Evolutionary conservation across 192 early-diverging fungal species (phyloP), one percentile per base, ranked within the genome.

Genomic region (Haplosporangium gracile): DNA sequence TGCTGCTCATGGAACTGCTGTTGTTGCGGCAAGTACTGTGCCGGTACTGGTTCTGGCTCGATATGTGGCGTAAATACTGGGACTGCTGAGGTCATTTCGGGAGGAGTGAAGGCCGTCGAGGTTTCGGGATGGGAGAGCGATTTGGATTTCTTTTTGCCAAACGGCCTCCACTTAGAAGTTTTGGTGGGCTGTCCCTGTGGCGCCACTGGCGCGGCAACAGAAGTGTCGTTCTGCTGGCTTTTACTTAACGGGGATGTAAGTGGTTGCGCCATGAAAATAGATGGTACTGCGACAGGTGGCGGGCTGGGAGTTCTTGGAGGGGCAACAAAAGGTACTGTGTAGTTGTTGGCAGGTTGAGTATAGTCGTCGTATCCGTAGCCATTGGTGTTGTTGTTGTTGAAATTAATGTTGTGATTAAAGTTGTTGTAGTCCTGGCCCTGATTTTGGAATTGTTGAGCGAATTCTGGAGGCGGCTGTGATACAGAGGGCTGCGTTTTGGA

Each of bases 131-230:
- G 32, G 2, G 84, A 86, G 39, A 86, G 45, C 13, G 84, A 86
- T 39, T 86, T 86, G 26, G 84, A 86, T 42, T 86, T 86, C 34
- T 86, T 86, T 40, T 86, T 86, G 24, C 84, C 79, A 70, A 86
- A 86, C 0, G 79, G 84, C 36, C 68, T 75, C 78, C 84, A 81
- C 70, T 81, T 81, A 13, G 84, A 86, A 29, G 78, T 77, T 32
- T 85, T 85, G 36, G 51, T n/a, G 11, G 78, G 13, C 49, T 68
- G 68, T 22, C 75, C 80, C 69, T 51, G 45, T 24, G 39, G 34
- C 15, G n/a, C n/a, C 20, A 22, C 70, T 71, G 70, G 70, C 11
- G 70, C 40, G 70, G 38, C 40, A 11, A 32, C 42, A 45, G 40
- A 38, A 9, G 51, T 32, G 8, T 15, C 60, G 13, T 15, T 32